phyloP scores from a whole-genome alignment of 2,329 filamentous ascomycete species.

The Botrytis sinoallii region DNA sequence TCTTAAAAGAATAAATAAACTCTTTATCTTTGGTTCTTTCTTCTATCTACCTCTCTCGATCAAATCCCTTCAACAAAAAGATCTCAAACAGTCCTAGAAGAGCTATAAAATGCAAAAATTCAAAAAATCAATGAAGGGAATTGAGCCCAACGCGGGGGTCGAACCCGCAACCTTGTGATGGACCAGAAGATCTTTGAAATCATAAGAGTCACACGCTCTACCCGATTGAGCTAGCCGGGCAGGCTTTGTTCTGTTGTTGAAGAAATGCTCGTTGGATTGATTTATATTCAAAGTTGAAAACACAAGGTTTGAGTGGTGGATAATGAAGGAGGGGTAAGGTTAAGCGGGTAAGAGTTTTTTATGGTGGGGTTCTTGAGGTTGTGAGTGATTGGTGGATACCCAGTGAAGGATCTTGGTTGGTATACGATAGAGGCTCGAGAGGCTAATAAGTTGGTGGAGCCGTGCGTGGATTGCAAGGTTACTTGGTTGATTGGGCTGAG shows the following conservation, averaged over 20 bases:
- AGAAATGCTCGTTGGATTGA: accelerated
- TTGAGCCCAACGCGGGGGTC: constrained; percentile 41
- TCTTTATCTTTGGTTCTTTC: too few species aligned
- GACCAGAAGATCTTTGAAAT: constrained; percentile 6
- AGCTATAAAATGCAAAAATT: background rate
- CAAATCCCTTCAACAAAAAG: background rate
- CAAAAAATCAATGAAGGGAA: constrained; percentile 17
- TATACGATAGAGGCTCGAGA: too few species aligned
- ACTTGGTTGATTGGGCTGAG: background rate
- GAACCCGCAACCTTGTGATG: constrained; percentile 46
- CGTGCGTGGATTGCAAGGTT: background rate
- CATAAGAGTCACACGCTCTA: constrained; percentile 37
- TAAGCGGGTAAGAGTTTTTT: background rate
- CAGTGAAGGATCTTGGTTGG: background rate
- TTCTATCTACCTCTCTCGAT: background rate
- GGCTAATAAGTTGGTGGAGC: background rate
- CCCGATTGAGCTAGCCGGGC: constrained; percentile 37
- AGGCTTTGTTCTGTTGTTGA: background rate
- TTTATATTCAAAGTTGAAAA: background rate
- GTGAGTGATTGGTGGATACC: background rate
- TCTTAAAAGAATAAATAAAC: background rate
- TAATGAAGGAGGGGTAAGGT: background rate
- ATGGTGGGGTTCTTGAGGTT: background rate
- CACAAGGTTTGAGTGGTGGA: background rate
- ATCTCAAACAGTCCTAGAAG: background rate